Evolutionary conservation across 2,329 filamentous ascomycete species (phyloP), one percentile per base, ranked within the genome.

Genomic region (Xylaria digitata): DNA sequence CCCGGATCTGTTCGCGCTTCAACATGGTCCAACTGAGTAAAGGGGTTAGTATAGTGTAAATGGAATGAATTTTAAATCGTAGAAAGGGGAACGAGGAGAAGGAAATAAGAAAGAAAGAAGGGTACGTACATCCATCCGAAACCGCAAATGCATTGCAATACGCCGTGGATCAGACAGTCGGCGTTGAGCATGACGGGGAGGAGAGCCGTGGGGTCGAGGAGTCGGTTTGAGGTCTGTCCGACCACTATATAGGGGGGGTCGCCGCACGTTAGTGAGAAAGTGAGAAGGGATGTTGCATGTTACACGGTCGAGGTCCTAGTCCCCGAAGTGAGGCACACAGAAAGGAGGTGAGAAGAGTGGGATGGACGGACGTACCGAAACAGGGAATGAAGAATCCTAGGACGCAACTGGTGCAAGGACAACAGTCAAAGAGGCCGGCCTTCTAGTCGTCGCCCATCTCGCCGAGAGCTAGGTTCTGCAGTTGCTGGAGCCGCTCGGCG

Each of bases 1-100:
- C 78, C 55, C 86, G 84, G 70, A 88, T 83, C 71, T 86, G 82
- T 63, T 74, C 74, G 55, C 87, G 85, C 76, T 87, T 86, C 68
- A 86, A 77, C 80, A 85, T 84, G 69, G 83, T 79, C 71, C 80
- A 82, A 70, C 81, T 82, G 65, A 53, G 32, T 8, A 48, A 32
- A n/a, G 1, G 0, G n/a, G 40, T 60, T 37, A 66, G 49, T 21
- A 3, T 2, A 19, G 3, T 8, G 6, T 9, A 42, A 32, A 45
- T 17, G 19, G 5, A 42, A 30, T 23, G n/a, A n/a, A 21, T 9
- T 21, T 21, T 6, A 45, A 32, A 6, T 21, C 2, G 11, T 4
- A 21, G n/a, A 50, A 60, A 2, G 15, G 26, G n/a, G 26, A 48
- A 6, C 9, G 9, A n/a, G 37, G n/a, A 26, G 71, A 19, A 15